Evolutionary conservation across 805 yeast genomes (phyloP), one percentile per base, ranked within the genome.

Genomic region (Schizosaccharomyces cryophilus): DNA sequence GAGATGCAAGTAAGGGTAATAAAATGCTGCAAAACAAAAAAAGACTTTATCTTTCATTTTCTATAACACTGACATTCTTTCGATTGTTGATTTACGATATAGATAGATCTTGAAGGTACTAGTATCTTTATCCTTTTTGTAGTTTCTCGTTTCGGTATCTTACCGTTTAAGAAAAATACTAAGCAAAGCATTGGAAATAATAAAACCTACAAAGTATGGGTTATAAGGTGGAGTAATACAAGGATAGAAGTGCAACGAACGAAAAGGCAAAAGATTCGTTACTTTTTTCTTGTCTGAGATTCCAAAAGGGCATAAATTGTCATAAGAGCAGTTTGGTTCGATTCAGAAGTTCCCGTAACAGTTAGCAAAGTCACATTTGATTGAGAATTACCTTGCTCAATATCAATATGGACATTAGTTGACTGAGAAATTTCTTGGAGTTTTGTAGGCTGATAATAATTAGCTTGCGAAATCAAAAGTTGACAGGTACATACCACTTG

Each of bases 1-100:
- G 65, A 64, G 72, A 47, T 72, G 73, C 66, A 71, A 70, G 63
- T 71, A 67, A 17, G 45, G 17, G 9, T 21, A 13, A 24, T n/a
- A 45, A 13, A 45, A 6, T 19, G 9, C 13, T 45, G 26, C 24
- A 45, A 45, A 45, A 45, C 21, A 5, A 45, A 17, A 45, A n/a
- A 45, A 7, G 24, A 2, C 3, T 6, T 19, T 19, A n/a, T 24
- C 35, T 11, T 7, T 7, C 11, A 51, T 17, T 1, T 29, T 29
- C 35, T 29, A 29, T 15, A 21, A 35, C 13, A 35, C 9, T 35
- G 13, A 35, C 13, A 35, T 35, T 5, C 13, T 2, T 35, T 35
- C 40, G 3, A 11, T 35, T 15, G 13, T 35, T 35, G 40, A 3
- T 35, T 11, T 11, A 35, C 40, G 13, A 35, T 35, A 11, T 9